Conservation (phyloP, 495 filamentous ascomycete species). For the Annulohypoxylon stygium region DNA sequence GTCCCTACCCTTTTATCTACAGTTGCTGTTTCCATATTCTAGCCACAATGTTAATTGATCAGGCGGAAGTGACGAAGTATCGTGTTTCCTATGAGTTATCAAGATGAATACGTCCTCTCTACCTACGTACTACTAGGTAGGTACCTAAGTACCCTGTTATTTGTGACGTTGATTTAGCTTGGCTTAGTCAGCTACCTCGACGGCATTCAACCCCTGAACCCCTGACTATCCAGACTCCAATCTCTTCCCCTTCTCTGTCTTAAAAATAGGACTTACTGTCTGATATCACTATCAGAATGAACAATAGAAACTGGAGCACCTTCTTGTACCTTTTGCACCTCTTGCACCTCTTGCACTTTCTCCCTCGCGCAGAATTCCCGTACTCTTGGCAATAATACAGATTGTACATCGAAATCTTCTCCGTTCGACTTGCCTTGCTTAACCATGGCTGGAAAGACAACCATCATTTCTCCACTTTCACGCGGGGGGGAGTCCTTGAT, state of each 20-base stretch:
- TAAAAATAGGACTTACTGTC: neutral
- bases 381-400: neutral
- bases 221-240: too few relatives aligned
- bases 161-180: neutral
- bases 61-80: neutral
- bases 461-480: neutral
- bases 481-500: too few relatives aligned
- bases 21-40: neutral
- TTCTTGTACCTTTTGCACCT: neutral
- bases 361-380: neutral
- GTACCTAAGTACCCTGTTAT: too few relatives aligned
- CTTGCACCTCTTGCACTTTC: neutral
- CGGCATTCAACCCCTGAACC: too few relatives aligned
- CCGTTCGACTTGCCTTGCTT: slow-evolving; percentile 25
- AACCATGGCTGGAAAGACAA: slow-evolving; percentile 6
- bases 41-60: neutral
- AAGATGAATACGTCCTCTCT: too few relatives aligned
- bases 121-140: too few relatives aligned
- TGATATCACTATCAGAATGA: neutral
- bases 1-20: neutral
- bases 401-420: slow-evolving; percentile 16
- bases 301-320: too few relatives aligned
- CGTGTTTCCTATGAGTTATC: too few relatives aligned
- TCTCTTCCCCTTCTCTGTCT: neutral
- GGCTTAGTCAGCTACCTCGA: slow-evolving; percentile 3